Evolutionary conservation across 31 red algal genomes (phyloP).

Genomic region (Porphyra umbilicalis): DNA sequence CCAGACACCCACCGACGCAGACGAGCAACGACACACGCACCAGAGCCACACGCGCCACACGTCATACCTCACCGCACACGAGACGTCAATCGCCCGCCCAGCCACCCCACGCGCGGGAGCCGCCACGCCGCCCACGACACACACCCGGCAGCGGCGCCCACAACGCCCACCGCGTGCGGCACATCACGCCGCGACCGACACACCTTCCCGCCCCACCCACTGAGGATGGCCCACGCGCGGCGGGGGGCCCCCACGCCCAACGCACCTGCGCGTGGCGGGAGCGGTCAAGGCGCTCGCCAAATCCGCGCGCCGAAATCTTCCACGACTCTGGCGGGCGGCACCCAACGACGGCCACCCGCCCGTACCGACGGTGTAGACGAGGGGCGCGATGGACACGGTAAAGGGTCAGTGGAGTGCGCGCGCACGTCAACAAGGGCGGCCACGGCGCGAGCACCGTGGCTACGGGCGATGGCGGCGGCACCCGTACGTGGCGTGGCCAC

Average conservation of each 20-base stretch:
- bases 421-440: no score
- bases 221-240: not conserved
- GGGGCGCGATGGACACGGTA: no score
- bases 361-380: no score
- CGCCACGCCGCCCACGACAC: not conserved
- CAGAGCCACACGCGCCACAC: not conserved
- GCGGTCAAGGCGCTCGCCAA: conserved; percentile 5
- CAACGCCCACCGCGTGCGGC: no score
- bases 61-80: not conserved
- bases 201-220: not conserved
- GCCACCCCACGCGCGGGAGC: no score
- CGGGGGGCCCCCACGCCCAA: not conserved
- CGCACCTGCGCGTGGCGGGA: not conserved
- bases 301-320: not conserved
- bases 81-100: no score
- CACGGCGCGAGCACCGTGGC: no score
- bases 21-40: not conserved
- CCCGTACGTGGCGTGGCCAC: no score
- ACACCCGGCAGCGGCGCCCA: not conserved
- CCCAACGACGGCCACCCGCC: no score
- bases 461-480: no score
- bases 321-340: no score
- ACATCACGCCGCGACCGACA: not conserved
- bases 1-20: conserved; percentile 33
- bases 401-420: no score